These are phyloP conservation scores for Pythium rhizo-oryzae DNA, from an alignment of 352 stramenopile genomes.

Conservation along the genomic window DNA sequence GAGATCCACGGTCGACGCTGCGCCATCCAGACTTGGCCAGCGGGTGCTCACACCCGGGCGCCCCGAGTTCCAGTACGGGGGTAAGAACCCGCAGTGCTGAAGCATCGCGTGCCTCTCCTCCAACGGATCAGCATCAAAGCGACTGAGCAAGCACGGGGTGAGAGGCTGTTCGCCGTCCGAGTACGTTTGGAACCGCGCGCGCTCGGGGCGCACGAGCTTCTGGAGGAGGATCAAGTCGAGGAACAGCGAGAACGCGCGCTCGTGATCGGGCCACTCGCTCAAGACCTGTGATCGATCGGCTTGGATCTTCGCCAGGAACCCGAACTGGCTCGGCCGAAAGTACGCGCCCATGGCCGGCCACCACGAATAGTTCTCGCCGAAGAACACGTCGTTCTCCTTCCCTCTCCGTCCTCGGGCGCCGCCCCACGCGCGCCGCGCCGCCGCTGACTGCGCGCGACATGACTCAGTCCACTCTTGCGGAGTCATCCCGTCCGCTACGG, in stretches of 20 bases:
- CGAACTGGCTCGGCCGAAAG: conserved; percentile 9
- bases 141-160: conserved; percentile 11
- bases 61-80: conserved; percentile 1
- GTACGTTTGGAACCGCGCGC: not conserved
- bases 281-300: too few species aligned
- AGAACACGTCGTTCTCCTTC: not conserved
- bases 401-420: too few species aligned
- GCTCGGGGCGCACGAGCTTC: not conserved
- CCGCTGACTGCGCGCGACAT: too few species aligned
- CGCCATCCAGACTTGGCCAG: conserved; percentile 10
- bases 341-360: not conserved
- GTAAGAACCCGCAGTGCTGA: conserved; percentile 5
- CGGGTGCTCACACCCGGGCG: not conserved
- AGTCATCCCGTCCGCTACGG: too few species aligned
- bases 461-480: too few species aligned
- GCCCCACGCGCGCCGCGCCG: too few species aligned
- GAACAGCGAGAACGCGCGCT: conserved; percentile 14
- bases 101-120: conserved; percentile 1
- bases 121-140: not conserved
- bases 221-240: conserved; percentile 5
- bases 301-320: conserved; percentile 5
- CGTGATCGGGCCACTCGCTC: not conserved
- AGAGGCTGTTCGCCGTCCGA: conserved; percentile 15
- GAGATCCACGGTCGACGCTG: not conserved
- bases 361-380: not conserved